phyloP scores from a whole-genome alignment of 2,329 filamentous ascomycete species.

The Gyromitra esculenta region DNA sequence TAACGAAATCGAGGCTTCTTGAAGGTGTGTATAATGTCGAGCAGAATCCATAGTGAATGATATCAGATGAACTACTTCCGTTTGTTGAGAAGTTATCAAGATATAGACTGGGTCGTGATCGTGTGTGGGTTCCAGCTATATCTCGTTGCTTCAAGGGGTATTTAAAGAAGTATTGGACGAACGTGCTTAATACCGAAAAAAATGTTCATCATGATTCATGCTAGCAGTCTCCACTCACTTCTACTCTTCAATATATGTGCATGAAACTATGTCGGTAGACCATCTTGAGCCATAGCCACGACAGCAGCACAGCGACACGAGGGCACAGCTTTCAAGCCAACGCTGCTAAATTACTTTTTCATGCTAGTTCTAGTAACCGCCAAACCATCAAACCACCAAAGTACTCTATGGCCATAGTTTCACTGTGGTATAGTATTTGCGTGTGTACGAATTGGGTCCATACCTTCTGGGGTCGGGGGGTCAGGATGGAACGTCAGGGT shows the following conservation, averaged over 20 bases:
- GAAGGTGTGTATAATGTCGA: slow-evolving; percentile 30
- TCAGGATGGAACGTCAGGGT: slow-evolving; percentile 18
- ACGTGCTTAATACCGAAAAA: slow-evolving; percentile 21
- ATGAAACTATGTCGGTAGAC: slow-evolving; percentile 32
- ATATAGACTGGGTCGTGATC: slow-evolving; percentile 25
- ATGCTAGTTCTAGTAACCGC: slow-evolving; percentile 14
- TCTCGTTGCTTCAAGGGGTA: slow-evolving; percentile 23
- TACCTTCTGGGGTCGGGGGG: slow-evolving; percentile 12
- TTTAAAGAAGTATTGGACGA: slow-evolving; percentile 39
- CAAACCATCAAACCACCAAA: slow-evolving; percentile 9
- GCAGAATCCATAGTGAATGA: slow-evolving; percentile 31
- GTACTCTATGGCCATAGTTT: slow-evolving; percentile 18
- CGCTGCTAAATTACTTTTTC: slow-evolving; percentile 21
- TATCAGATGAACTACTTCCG: slow-evolving; percentile 23
- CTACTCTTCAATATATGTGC: slow-evolving; percentile 13
- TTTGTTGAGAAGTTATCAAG: slow-evolving; percentile 28
- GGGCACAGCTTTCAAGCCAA: slow-evolving; percentile 19
- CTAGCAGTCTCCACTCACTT: slow-evolving; percentile 38
- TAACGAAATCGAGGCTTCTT: slow-evolving; percentile 30
- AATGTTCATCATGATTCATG: slow-evolving; percentile 22
- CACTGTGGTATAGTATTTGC: neutral
- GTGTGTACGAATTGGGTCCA: slow-evolving; percentile 19
- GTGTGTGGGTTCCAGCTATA: slow-evolving; percentile 9
- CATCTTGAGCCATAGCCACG: slow-evolving; percentile 35
- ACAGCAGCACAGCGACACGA: slow-evolving; percentile 35